Percentiles rank a stretch among this genome's conserved stretches.
Conservation (phyloP, 768 basidiomycete species). For the Gyrodon lividus region DNA sequence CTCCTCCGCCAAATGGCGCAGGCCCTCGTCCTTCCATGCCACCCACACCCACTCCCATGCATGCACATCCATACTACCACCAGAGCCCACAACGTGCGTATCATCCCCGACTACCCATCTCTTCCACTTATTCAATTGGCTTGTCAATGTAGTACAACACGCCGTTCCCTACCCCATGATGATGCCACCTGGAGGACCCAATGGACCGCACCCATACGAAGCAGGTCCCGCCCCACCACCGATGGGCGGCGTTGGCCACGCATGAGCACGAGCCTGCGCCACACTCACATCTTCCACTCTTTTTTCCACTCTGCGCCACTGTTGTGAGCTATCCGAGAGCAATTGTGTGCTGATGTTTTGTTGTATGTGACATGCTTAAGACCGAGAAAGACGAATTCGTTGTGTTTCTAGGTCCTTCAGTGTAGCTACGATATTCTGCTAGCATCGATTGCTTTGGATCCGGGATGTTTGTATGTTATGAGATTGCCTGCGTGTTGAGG, state of each 20-base stretch:
- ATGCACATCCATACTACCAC: slow-evolving; percentile 86
- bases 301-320: slow-evolving; percentile 17
- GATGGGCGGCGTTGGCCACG: slow-evolving; percentile 72
- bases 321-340: slow-evolving; percentile 27
- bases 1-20: slow-evolving; percentile 73
- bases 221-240: slow-evolving; percentile 66
- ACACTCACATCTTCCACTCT: not conserved
- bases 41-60: slow-evolving; percentile 85
- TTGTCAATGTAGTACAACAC: slow-evolving; percentile 63
- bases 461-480: not conserved
- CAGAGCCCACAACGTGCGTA: slow-evolving; percentile 82
- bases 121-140: slow-evolving; percentile 27
- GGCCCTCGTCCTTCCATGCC: slow-evolving; percentile 86
- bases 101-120: slow-evolving; percentile 16
- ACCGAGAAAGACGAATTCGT: slow-evolving; percentile 3
- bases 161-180: slow-evolving; percentile 90
- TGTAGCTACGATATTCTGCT: slow-evolving; percentile 30
- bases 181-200: slow-evolving; percentile 69
- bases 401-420: slow-evolving; percentile 8
- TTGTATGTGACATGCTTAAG: slow-evolving; percentile 27
- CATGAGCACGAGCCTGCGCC: slow-evolving; percentile 36
- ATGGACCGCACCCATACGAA: slow-evolving; percentile 70
- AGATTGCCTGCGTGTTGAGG: not conserved
- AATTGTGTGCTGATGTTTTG: slow-evolving; percentile 21
- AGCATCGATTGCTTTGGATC: slow-evolving; percentile 30